These are phyloP conservation scores for Pneumocystis sp. DNA, from an alignment of 1,139 yeast species.

Conservation along the genomic window DNA sequence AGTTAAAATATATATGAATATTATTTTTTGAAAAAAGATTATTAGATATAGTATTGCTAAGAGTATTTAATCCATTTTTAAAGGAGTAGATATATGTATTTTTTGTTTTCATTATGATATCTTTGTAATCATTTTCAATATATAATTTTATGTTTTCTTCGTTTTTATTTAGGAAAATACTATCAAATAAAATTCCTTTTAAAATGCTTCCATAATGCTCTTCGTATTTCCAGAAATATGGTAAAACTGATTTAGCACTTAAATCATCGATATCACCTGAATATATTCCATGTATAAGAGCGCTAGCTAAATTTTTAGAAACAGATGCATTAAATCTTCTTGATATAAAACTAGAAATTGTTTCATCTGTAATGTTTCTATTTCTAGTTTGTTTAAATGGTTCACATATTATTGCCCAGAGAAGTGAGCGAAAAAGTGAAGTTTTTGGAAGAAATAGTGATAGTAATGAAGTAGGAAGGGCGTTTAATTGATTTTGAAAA, in stretches of 20 bases:
- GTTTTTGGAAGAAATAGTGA: slow-evolving; percentile 20
- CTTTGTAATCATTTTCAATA: background rate
- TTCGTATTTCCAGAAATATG: slow-evolving; percentile 14
- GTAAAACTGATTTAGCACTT: slow-evolving; percentile 29
- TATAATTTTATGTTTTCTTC: background rate
- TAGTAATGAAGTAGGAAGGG: slow-evolving; percentile 21
- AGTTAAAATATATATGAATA: slow-evolving; percentile 5
- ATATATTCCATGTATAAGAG: slow-evolving; percentile 75
- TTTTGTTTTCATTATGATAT: slow-evolving; percentile 3
- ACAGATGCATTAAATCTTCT: slow-evolving; percentile 55
- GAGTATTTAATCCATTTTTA: slow-evolving; percentile 13
- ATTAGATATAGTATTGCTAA: slow-evolving; percentile 7
- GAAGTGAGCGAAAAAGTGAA: slow-evolving; percentile 30
- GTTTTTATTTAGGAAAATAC: background rate
- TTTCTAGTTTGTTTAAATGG: slow-evolving; percentile 22
- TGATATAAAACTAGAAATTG: slow-evolving; percentile 48
- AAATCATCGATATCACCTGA: slow-evolving; percentile 66
- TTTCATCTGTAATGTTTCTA: slow-evolving; percentile 40
- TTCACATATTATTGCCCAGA: slow-evolving; percentile 27
- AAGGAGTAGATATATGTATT: slow-evolving; percentile 14
- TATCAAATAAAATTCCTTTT: slow-evolving; percentile 7
- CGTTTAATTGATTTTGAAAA: slow-evolving; percentile 24
- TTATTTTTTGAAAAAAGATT: background rate
- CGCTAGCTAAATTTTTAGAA: slow-evolving; percentile 58
- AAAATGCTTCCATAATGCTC: slow-evolving; percentile 13